Conservation (phyloP, 2,329 filamentous ascomycete genomes). For the Apiospora koreana region DNA sequence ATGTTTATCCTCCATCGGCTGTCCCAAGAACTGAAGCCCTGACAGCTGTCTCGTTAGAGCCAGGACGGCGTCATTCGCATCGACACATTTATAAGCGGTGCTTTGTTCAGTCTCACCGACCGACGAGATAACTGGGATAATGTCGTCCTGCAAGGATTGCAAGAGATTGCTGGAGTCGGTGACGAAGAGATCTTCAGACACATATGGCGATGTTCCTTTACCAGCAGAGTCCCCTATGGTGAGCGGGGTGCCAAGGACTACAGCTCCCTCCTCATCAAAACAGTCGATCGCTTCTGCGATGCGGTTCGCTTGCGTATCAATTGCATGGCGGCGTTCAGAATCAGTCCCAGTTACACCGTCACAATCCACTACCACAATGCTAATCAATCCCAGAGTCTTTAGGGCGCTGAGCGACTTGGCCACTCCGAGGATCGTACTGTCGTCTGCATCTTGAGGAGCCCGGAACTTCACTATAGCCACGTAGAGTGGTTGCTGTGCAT, state of each 20-base stretch:
- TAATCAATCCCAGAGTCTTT: conserved; percentile 76
- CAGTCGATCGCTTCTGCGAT: conserved; percentile 74
- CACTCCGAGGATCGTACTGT: conserved; percentile 71
- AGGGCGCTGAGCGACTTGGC: conserved; percentile 84
- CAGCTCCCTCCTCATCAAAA: conserved; percentile 67
- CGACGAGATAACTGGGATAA: conserved; percentile 68
- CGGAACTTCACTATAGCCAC: conserved; percentile 86
- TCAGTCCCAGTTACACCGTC: conserved; percentile 36
- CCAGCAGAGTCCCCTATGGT: conserved; percentile 36
- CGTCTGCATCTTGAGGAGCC: conserved; percentile 69
- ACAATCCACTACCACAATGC: conserved; percentile 82
- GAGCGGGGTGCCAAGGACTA: conserved; percentile 62
- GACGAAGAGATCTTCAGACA: conserved; percentile 38
- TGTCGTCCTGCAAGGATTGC: conserved; percentile 65
- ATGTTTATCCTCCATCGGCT: conserved; percentile 41
- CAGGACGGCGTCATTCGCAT: conserved; percentile 66
- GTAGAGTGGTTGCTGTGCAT: conserved; percentile 48
- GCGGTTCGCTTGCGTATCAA: conserved; percentile 68
- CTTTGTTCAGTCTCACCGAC: conserved; percentile 44
- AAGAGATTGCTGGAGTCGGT: conserved; percentile 58
- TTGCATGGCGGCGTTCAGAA: conserved; percentile 42
- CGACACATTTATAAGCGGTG: conserved; percentile 39
- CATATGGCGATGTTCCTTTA: conserved; percentile 32
- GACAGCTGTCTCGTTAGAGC: conserved; percentile 77
- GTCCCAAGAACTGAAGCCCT: conserved; percentile 56